These are phyloP conservation scores for Beauveria medogensis DNA, from an alignment of 2,329 filamentous ascomycete species.

Conservation along the genomic window DNA sequence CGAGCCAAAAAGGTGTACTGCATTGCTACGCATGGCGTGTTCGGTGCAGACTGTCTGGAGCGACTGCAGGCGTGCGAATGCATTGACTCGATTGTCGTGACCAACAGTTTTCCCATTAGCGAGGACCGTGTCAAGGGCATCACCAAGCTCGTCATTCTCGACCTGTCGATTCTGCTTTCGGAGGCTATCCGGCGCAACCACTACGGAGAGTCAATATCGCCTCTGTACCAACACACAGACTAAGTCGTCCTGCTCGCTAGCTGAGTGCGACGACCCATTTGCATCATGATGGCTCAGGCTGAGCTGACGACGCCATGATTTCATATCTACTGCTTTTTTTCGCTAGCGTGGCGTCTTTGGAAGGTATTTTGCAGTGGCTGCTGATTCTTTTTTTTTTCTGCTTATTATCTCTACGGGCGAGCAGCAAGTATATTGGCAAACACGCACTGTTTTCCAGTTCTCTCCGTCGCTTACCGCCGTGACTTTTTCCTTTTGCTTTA, in stretches of 20 bases:
- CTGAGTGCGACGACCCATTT: slow-evolving; percentile 12
- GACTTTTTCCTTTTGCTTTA: slow-evolving; percentile 12
- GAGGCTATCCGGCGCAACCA: slow-evolving; percentile 95
- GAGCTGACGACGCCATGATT: slow-evolving; percentile 10
- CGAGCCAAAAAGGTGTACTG: slow-evolving; percentile 91
- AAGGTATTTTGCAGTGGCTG: slow-evolving; percentile 10
- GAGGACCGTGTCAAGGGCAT: slow-evolving; percentile 61
- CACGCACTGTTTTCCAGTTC: slow-evolving; percentile 9
- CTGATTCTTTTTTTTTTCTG: background rate
- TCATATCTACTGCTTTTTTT: slow-evolving; percentile 12
- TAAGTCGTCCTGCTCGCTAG: slow-evolving; percentile 23
- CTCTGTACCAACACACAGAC: slow-evolving; percentile 61
- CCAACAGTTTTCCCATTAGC: slow-evolving; percentile 91
- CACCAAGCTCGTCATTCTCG: slow-evolving; percentile 81
- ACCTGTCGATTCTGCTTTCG: slow-evolving; percentile 77
- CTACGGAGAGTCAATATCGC: slow-evolving; percentile 78
- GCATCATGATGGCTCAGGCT: slow-evolving; percentile 11
- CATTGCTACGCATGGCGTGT: slow-evolving; percentile 93
- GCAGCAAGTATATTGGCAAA: slow-evolving; percentile 12
- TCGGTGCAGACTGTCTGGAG: slow-evolving; percentile 80
- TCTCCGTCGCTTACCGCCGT: background rate
- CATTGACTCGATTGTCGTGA: slow-evolving; percentile 90
- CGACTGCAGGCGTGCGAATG: slow-evolving; percentile 88
- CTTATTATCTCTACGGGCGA: background rate
- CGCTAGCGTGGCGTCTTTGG: slow-evolving; percentile 30